Conservation (phyloP, 805 yeast genomes). For the Zygotorulaspora sp. region DNA sequence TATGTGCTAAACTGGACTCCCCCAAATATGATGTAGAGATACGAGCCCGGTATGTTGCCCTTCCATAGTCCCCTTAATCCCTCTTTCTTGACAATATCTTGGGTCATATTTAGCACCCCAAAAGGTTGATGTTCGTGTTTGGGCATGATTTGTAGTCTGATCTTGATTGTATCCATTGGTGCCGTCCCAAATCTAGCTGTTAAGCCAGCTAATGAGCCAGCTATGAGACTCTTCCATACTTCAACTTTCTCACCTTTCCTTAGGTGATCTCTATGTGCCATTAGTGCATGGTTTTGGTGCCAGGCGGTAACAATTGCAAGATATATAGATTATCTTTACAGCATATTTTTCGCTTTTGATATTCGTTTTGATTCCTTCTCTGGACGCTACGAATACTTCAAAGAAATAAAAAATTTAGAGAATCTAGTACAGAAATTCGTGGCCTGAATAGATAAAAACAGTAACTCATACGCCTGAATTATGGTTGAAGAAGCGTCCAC, state of each 20-base stretch:
- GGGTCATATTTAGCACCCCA: constrained; percentile 33
- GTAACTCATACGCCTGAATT: too few relatives aligned
- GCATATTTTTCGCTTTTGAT: neutral
- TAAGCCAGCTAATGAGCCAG: constrained; percentile 71
- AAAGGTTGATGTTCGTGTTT: constrained; percentile 2
- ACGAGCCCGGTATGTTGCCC: constrained; percentile 90
- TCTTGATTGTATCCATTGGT: constrained; percentile 35
- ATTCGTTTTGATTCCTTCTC: neutral
- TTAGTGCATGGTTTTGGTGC: neutral
- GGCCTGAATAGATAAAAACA: neutral
- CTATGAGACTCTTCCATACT: constrained; percentile 49
- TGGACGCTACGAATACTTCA: constrained; percentile 1
- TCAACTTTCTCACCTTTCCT: constrained; percentile 50
- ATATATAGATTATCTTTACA: neutral
- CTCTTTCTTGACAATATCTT: constrained; percentile 51
- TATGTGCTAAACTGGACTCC: constrained; percentile 77
- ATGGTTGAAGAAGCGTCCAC: constrained; percentile 14
- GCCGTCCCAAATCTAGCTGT: constrained; percentile 44
- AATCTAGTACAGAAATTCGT: neutral
- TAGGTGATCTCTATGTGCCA: constrained; percentile 39
- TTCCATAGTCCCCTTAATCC: constrained; percentile 85
- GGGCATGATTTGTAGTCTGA: constrained; percentile 28
- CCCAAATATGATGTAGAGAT: constrained; percentile 81
- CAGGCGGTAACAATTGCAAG: neutral
- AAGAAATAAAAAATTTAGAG: constrained; percentile 5